Base-by-base conservation (phyloP, 2,329 filamentous ascomycete genomes). In the Shiraia bambusicola region DNA sequence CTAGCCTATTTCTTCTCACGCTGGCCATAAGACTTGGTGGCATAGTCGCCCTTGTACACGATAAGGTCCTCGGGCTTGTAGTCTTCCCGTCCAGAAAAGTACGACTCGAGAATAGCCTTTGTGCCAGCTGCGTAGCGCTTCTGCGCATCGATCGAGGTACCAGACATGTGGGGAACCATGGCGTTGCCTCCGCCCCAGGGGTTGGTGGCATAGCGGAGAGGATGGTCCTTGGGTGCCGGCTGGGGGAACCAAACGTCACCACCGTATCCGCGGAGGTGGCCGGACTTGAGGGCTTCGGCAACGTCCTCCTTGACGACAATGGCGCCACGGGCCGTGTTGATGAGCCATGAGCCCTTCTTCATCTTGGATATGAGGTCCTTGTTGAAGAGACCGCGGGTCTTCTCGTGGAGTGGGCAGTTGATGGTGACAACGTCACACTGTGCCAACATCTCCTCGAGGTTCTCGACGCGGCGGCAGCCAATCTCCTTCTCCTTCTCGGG, bases 271-370 rank as follows among this genome's bases (percentile, higher is more conserved):
- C 87, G 85, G 66, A 94, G 87, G 73, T 97, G 91, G 64, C 93
- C 93, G 25, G 79, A 82, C 79, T 92, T 89, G 70, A 98, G 82
- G 35, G 93, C 93, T 19, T 86, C 91, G 51, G 93, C 93, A 42
- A 98, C 93, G 61, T 97, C 93, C 76, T 97, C 92, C 83, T 97
- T 97, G 76, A 97, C 92, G 61, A 98, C 91, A 69, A 98, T 98
- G 73, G 93, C 93, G 65, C 93, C 93, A 72, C 93, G 93, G 60
- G 93, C 93, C 25, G 93, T 98, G 86, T 98, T 98, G 77, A 98
- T 78, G 69, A 98, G 87, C 88, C 93, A 97, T 28, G 90, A 87
- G 65, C 90, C 91, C 72, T 86, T 86, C 88, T 97, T 97, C 93
- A 97, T 98, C 87, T 97, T 96, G 73, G 83, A 79, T 69, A 97